phyloP scores from a whole-genome alignment of 2,329 filamentous ascomycete genomes.

The Orbilia oligospora region DNA sequence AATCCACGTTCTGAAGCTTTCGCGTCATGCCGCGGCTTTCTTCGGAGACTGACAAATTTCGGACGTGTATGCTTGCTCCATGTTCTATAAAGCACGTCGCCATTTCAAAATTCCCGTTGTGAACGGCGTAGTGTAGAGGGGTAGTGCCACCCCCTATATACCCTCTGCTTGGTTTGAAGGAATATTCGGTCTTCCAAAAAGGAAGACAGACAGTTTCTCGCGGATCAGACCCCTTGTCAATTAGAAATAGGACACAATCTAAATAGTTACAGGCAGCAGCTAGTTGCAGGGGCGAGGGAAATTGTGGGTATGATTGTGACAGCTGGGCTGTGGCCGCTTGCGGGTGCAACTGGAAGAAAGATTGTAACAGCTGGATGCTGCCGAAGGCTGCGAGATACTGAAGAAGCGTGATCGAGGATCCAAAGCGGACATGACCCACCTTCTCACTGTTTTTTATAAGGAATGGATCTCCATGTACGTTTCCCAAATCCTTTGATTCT shows the following conservation, averaged over 20 bases:
- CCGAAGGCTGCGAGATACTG: conserved; percentile 5
- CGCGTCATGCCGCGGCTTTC: not conserved
- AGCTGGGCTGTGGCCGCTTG: not conserved
- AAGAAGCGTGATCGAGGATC: not conserved
- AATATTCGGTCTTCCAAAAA: not conserved
- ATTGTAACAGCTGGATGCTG: not conserved
- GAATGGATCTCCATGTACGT: not conserved
- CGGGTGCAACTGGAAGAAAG: not conserved
- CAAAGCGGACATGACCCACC: too few species aligned
- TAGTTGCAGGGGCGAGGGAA: conserved; percentile 16
- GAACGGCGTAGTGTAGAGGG: conserved; percentile 15
- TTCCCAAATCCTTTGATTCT: not conserved
- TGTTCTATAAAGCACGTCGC: conserved; percentile 16
- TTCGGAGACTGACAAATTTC: not conserved
- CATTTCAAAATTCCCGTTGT: conserved; percentile 27
- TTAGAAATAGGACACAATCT: conserved; percentile 24
- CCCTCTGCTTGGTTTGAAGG: not conserved
- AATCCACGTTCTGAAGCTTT: not conserved
- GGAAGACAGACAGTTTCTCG: not conserved
- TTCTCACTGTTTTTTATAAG: too few species aligned
- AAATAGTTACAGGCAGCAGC: not conserved
- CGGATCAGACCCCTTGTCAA: conserved; percentile 13
- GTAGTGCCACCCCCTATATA: not conserved
- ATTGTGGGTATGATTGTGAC: not conserved
- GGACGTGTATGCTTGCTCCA: not conserved